phyloP scores from a whole-genome alignment of 345 rosid genomes.

The Abelmoschus esculentus region DNA sequence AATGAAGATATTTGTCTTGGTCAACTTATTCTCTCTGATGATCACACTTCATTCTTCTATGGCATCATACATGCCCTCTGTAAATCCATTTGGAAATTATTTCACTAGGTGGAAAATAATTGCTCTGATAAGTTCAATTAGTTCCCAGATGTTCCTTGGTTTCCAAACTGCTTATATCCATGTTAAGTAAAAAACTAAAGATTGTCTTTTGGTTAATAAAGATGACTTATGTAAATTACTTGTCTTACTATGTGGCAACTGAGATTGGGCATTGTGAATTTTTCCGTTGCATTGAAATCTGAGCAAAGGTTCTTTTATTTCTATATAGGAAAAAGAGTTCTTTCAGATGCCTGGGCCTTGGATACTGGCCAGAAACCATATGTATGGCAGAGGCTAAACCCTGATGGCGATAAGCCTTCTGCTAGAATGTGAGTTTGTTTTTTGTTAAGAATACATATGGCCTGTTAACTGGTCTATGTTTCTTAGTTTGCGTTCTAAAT shows the following conservation, averaged over 20 bases:
- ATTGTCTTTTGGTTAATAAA: background rate
- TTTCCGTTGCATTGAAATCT: background rate
- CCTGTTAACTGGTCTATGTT: slow-evolving; percentile 4
- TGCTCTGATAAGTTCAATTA: background rate
- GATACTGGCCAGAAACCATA: slow-evolving; percentile 99
- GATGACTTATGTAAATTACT: background rate
- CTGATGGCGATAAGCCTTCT: slow-evolving; percentile 87
- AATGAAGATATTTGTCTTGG: background rate
- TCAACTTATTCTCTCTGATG: background rate
- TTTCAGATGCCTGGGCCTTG: slow-evolving; percentile 89
- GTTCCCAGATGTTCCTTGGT: background rate
- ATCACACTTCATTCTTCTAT: background rate
- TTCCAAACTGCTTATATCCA: background rate
- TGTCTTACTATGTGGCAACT: background rate
- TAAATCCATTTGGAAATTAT: background rate
- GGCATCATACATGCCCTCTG: background rate
- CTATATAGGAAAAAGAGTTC: slow-evolving; percentile 69
- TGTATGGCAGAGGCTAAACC: slow-evolving; percentile 80
- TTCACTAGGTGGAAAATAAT: background rate
- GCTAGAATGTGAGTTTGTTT: slow-evolving; percentile 84
- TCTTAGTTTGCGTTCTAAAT: slow-evolving; percentile 3
- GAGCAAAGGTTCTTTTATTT: background rate
- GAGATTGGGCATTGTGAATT: background rate
- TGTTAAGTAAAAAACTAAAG: background rate
- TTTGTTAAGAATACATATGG: slow-evolving; percentile 1